phyloP scores from a whole-genome alignment of 148 eudicot genomes.

The Agrostemma githago region DNA sequence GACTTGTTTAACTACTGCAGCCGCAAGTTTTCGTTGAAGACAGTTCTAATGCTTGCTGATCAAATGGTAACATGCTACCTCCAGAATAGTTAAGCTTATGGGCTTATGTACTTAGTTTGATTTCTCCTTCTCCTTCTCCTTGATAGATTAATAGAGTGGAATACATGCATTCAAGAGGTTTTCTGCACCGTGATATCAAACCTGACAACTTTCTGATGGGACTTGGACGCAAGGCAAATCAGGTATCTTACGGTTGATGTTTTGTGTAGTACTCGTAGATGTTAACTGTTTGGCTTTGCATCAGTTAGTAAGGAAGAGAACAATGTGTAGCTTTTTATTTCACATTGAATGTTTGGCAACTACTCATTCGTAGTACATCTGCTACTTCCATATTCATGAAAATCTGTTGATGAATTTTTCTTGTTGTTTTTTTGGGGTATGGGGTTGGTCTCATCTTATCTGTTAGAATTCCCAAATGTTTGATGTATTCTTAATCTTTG shows the following conservation, averaged over 20 bases:
- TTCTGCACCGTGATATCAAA: conserved; percentile 96
- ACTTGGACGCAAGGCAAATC: conserved; percentile 95
- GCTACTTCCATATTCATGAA: background rate
- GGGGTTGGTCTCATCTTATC: background rate
- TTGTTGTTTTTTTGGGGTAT: background rate
- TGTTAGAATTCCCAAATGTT: background rate
- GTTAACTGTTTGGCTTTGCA: background rate
- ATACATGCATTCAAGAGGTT: conserved; percentile 97
- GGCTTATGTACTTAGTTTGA: background rate
- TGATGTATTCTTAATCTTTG: background rate
- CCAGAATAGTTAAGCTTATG: background rate
- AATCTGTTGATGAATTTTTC: background rate
- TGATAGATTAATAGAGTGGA: conserved; percentile 76
- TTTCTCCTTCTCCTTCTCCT: conserved; percentile 3
- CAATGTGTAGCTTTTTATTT: background rate
- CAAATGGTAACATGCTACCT: conserved; percentile 52
- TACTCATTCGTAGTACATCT: background rate
- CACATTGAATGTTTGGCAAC: background rate
- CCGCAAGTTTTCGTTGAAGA: conserved; percentile 74
- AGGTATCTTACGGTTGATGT: conserved; percentile 39
- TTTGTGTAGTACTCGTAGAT: background rate
- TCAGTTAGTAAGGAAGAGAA: background rate
- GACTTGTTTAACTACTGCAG: conserved; percentile 81
- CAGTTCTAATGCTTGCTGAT: conserved; percentile 87
- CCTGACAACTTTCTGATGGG: conserved; percentile 99